These are phyloP conservation scores for Chaetothyriales sp. DNA, from an alignment of 2,329 filamentous ascomycete species.

Conservation along the genomic window DNA sequence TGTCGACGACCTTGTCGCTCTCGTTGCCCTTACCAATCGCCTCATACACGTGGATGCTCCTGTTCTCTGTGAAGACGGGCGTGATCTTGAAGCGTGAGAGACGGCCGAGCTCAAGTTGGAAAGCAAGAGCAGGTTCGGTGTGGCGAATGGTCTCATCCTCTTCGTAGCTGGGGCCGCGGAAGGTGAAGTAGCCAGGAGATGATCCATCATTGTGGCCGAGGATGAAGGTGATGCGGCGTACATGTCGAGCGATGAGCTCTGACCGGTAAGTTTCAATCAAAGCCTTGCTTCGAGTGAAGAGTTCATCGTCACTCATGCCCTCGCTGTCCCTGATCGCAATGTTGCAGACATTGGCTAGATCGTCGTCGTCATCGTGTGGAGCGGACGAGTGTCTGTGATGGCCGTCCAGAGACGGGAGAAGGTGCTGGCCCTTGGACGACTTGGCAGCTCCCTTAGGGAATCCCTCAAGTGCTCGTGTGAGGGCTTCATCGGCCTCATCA, in stretches of 20 bases:
- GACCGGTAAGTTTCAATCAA: slow-evolving; percentile 70
- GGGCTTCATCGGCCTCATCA: slow-evolving; percentile 79
- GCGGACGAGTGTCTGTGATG: slow-evolving; percentile 28
- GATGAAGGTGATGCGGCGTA: slow-evolving; percentile 89
- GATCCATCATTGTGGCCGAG: slow-evolving; percentile 87
- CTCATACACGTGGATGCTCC: slow-evolving; percentile 98
- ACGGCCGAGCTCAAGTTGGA: slow-evolving; percentile 92
- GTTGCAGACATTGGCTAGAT: slow-evolving; percentile 84
- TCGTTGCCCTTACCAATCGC: slow-evolving; percentile 87
- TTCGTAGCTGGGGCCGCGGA: slow-evolving; percentile 76
- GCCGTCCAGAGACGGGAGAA: slow-evolving; percentile 57
- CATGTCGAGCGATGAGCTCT: slow-evolving; percentile 63
- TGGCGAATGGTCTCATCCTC: slow-evolving; percentile 96
- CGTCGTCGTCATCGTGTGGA: slow-evolving; percentile 52
- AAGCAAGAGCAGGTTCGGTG: slow-evolving; percentile 87
- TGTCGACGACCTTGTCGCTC: slow-evolving; percentile 54
- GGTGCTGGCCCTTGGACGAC: slow-evolving; percentile 39
- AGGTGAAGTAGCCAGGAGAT: slow-evolving; percentile 95
- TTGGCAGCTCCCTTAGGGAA: slow-evolving; percentile 48
- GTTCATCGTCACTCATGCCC: slow-evolving; percentile 64
- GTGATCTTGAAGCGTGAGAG: slow-evolving; percentile 96
- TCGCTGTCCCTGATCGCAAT: slow-evolving; percentile 83
- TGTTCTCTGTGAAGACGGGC: slow-evolving; percentile 96
- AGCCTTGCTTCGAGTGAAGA: slow-evolving; percentile 56
- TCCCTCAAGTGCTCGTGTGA: slow-evolving; percentile 69